phyloP scores from a whole-genome alignment of 352 stramenopile genomes.

The Phytophthora pini region DNA sequence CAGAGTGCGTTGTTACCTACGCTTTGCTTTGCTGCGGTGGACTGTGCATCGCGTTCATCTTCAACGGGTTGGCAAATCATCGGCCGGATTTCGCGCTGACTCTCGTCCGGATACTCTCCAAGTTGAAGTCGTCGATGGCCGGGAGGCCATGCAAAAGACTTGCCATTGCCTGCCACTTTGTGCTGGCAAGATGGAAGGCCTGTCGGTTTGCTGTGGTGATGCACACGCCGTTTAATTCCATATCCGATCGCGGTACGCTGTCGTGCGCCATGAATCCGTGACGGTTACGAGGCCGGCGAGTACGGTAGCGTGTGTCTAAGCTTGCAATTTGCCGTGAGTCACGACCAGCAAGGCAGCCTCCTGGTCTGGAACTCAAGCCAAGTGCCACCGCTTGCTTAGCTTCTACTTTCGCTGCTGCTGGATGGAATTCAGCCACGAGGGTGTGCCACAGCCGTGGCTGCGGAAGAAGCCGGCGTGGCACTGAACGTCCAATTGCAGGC shows the following conservation, averaged over 20 bases:
- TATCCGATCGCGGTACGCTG: not conserved
- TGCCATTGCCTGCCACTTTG: constrained; percentile 4
- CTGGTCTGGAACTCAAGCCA: not conserved
- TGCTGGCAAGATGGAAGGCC: not conserved
- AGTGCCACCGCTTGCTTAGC: constrained; percentile 12
- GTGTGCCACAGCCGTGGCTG: constrained; percentile 1
- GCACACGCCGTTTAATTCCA: constrained; percentile 11
- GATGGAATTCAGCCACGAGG: constrained; percentile 21
- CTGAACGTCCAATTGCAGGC: constrained; percentile 16
- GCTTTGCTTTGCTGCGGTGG: constrained; percentile 1
- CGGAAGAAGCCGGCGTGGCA: constrained; percentile 25
- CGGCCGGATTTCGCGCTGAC: constrained; percentile 19
- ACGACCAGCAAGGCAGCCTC: not conserved
- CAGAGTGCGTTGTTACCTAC: constrained; percentile 20
- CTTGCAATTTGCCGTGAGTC: constrained; percentile 1
- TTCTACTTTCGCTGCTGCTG: not conserved
- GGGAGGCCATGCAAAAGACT: constrained; percentile 3
- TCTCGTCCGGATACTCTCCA: constrained; percentile 33
- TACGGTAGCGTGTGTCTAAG: constrained; percentile 1
- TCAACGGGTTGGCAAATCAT: constrained; percentile 25
- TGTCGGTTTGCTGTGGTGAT: constrained; percentile 17
- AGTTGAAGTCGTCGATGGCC: constrained; percentile 26
- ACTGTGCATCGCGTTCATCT: constrained; percentile 19
- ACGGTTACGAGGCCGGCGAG: constrained; percentile 8
- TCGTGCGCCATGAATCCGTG: constrained; percentile 7